Evolutionary conservation across 2,329 filamentous ascomycete genomes (phyloP), one percentile per base, ranked within the genome.

Genomic region (Arthrinium puccinioides): DNA sequence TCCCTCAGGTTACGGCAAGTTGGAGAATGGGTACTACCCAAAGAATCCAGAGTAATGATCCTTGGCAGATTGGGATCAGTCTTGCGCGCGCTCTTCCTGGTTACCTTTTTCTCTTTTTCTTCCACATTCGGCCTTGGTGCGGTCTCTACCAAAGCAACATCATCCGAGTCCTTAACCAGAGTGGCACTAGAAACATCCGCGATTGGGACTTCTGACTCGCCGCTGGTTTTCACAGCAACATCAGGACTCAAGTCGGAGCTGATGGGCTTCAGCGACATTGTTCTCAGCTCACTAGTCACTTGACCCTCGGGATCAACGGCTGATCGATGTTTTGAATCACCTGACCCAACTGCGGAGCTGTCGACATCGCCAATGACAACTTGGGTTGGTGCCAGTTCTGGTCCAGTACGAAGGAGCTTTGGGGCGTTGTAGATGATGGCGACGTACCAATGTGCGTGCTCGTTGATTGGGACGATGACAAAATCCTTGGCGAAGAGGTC

Each of bases 341-440:
- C 6, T 27, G 25, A n/a, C 15, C 5, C 15, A n/a, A 11, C 10
- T 27, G 13, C 13, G 25, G 15, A n/a, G 13, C 25, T 7, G 25
- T 14, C 7, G 24, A 9, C 18, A 10, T 20, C 18, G 24, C 11
- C 11, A 20, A 5, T 13, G 24, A 18, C 18, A 14, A 11, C 26
- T n/a, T 36, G 23, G 7, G 13, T 16, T 33, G n/a, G 14, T 16
- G 40, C 35, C 2, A 55, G 56, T 7, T 77, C 53, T n/a, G 11
- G 9, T 15, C 19, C 33, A 3, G 33, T 15, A 5, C 16, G 21
- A 13, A 26, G 23, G 16, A 92, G 68, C 36, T 72, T 79, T 4
- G 78, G 74, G 3, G 90, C 72, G 52, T 98, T 95, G 72, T 87
- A 95, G 36, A 98, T 90, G 39, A 98, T 90, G 11, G 87, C 88